These are phyloP conservation scores for Rubia yunnanensis DNA, from an alignment of 257 asterid species.

Conservation along the genomic window DNA sequence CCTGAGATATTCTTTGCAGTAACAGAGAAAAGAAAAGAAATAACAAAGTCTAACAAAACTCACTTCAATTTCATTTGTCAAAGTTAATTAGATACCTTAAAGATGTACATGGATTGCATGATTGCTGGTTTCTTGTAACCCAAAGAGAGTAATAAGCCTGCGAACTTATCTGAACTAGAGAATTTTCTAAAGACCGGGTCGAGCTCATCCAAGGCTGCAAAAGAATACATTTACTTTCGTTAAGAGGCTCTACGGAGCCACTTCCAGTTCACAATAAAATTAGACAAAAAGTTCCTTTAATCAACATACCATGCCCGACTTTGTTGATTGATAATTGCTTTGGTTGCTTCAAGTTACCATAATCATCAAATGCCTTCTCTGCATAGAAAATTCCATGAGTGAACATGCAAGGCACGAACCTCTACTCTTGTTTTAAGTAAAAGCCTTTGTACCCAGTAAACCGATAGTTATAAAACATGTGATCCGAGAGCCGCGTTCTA, in stretches of 20 bases:
- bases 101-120: conserved; percentile 77
- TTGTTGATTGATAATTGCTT: conserved; percentile 67
- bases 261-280: not conserved
- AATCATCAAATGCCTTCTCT: conserved; percentile 71
- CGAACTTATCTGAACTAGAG: conserved; percentile 51
- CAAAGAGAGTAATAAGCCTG: conserved; percentile 44
- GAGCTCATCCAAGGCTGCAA: conserved; percentile 57
- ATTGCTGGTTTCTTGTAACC: conserved; percentile 53
- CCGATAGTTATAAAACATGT: too few relatives aligned
- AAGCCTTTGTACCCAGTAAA: not conserved
- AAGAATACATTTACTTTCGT: not conserved
- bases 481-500: not conserved
- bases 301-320: conserved; percentile 75
- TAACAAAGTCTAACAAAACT: not conserved
- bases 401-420: not conserved
- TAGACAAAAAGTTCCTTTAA: not conserved
- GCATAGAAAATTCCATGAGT: conserved; percentile 18
- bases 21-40: not conserved
- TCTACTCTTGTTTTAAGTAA: not conserved
- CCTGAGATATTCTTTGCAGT: not conserved
- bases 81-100: conserved; percentile 38
- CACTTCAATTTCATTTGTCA: not conserved
- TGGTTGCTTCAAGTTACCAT: conserved; percentile 62
- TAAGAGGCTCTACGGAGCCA: not conserved
- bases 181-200: conserved; percentile 64